Base-by-base conservation (phyloP, 805 yeast genomes). In the Candida morakotiae region DNA sequence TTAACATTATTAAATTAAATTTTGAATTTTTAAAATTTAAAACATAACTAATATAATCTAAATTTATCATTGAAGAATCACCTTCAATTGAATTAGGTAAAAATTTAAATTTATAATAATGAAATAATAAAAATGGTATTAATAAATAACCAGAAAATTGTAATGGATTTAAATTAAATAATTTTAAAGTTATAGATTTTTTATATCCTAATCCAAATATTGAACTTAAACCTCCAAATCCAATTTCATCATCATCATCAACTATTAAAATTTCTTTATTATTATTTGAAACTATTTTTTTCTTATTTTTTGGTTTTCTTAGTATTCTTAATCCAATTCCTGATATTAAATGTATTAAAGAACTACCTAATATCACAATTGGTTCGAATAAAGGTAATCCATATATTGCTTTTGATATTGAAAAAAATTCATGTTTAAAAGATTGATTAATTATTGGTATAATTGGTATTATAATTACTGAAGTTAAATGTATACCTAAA, bases 221-320 rank as follows among this genome's bases (percentile, higher is more conserved):
- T n/a, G 76, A 64, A 2, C 73, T 57, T 29, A 81, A 61, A 1
- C 87, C 87, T 5, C 82, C 82, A n/a, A 81, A 56, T 0, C 87
- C 87, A 23, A 64, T 59, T 35, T 68, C 64, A 38, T 73, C 76
- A 21, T 73, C 55, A n/a, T 46, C 43, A 11, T 49, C 58, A 24
- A 61, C 62, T 24, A 62, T 58, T 16, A 48, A 27, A 9, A 40
- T 16, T 6, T 31, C 31, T 27, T 38, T 27, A 27, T 39, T 38
- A 30, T 44, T 36, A 19, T 35, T 38, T 32, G 41, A 32, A 32
- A 38, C 28, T 34, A 34, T 37, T 32, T 35, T 23, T 14, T 37
- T 42, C 35, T 23, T 35, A 25, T 29, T 23, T 33, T 35, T 29
- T 5, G 14, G n/a, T 10, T 25, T 21, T 40, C 86, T 56, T 5